A percentile compares a stretch with the other conserved stretches of the same genome.
phyloP scores from a whole-genome alignment of 1,139 yeast genomes.

The Debaryomyces sp. region DNA sequence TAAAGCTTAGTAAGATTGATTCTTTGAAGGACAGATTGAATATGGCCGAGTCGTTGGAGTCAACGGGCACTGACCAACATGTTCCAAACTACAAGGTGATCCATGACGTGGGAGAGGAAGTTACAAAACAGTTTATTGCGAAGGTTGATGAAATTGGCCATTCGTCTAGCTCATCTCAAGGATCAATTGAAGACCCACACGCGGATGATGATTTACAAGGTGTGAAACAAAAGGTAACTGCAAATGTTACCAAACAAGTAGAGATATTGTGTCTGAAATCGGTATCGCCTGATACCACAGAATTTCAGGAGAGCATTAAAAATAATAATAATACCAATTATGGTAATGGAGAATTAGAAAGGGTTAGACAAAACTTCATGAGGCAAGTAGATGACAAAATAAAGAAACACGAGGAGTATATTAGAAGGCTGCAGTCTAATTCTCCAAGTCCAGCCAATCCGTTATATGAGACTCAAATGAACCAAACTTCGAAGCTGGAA shows the following conservation, averaged over 20 bases:
- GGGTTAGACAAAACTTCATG: constrained; percentile 21
- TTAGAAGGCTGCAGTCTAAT: constrained; percentile 7
- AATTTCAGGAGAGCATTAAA: constrained; percentile 7
- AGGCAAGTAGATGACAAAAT: constrained; percentile 27
- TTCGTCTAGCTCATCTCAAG: constrained; percentile 16
- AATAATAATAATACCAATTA: constrained; percentile 2
- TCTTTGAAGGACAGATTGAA: constrained; percentile 2
- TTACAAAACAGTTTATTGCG: constrained; percentile 25
- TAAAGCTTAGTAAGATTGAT: constrained; percentile 4
- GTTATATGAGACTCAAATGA: neutral
- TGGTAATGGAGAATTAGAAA: constrained; percentile 19
- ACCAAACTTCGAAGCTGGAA: neutral
- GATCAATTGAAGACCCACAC: constrained; percentile 12
- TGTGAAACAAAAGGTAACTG: constrained; percentile 24
- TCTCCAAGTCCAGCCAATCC: neutral
- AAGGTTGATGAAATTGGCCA: constrained; percentile 26
- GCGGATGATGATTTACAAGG: constrained; percentile 17
- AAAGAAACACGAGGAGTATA: constrained; percentile 16
- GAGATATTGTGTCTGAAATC: constrained; percentile 21
- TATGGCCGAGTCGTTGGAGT: neutral
- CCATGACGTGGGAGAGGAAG: constrained; percentile 28
- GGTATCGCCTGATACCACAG: constrained; percentile 13
- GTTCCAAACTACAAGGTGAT: constrained; percentile 20
- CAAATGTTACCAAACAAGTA: constrained; percentile 25
- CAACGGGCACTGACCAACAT: neutral